Evolutionary conservation across 2,329 filamentous ascomycete species (phyloP).

Genomic region (Pyrenophora seminiperda): DNA sequence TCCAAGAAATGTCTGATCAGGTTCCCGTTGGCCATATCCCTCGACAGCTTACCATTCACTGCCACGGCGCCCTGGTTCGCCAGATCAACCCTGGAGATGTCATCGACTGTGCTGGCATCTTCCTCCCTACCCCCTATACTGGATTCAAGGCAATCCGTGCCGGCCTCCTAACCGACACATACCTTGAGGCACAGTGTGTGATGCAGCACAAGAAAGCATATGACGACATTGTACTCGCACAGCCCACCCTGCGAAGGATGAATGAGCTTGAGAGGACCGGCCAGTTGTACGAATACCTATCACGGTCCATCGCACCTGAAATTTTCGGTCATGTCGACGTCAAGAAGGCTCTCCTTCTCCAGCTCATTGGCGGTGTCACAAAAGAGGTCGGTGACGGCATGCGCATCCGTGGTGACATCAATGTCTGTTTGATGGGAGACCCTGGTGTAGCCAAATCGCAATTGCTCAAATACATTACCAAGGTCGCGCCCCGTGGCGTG

Average conservation of each 20-base stretch:
- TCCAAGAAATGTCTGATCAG: slow-evolving; percentile 99
- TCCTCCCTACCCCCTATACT: slow-evolving; percentile 97
- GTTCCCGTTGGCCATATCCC: slow-evolving; percentile 98
- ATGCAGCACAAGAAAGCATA: slow-evolving; percentile 98
- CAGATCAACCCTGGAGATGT: slow-evolving; percentile 93
- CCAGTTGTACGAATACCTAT: slow-evolving; percentile 93
- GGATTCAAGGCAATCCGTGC: slow-evolving; percentile 97
- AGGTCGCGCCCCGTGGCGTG: slow-evolving; percentile 91
- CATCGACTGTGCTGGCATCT: slow-evolving; percentile 91
- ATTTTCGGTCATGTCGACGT: slow-evolving; percentile 97
- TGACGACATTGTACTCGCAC: slow-evolving; percentile 85
- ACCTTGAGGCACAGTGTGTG: slow-evolving; percentile 91
- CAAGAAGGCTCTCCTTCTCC: slow-evolving; percentile 94
- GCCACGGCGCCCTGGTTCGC: slow-evolving; percentile 83
- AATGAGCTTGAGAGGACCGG: slow-evolving; percentile 83
- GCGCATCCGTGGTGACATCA: slow-evolving; percentile 98
- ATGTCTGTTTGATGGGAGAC: slow-evolving; percentile 98
- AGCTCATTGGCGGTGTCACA: slow-evolving; percentile 92
- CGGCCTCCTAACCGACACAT: slow-evolving; percentile 95
- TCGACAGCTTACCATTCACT: slow-evolving; percentile 84
- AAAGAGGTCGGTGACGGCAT: slow-evolving; percentile 98
- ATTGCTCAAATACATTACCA: slow-evolving; percentile 96
- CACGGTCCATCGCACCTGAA: slow-evolving; percentile 94
- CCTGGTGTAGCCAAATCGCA: slow-evolving; percentile 99
- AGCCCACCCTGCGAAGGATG: slow-evolving; percentile 79